Base-by-base conservation (phyloP, 176 grass and related monocot species). In the Paspalum vaginatum region DNA sequence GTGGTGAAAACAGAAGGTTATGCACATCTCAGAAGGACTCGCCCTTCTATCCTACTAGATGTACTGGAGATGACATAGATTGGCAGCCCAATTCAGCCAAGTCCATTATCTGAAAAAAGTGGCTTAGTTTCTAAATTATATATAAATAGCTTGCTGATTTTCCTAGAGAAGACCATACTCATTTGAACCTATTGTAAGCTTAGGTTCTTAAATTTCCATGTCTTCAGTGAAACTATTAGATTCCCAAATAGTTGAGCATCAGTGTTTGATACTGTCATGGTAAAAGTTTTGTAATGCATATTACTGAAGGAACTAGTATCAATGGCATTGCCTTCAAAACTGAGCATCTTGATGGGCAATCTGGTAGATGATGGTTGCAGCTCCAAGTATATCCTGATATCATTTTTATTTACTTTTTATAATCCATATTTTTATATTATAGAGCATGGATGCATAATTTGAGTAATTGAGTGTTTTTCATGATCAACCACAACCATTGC, bases 1-100 rank as follows among this genome's bases (percentile, higher is more conserved):
- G 18, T 69, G 66, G 66, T 69, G 43, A 12, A 24, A 47, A 69
- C 66, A 45, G 11, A 69, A 12, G 66, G 66, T 69, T 69, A 69
- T 69, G 66, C 6, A 8, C 15, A 45, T 69, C 66, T 69, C 11
- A 69, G 47, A 69, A 46, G 66, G 15, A 69, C 42, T 15, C 15
- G 66, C 66, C 66, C 66, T 69, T 66, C 40, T 6, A 42, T 66
- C 40, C 18, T 43, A 2, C 39, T 66, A n/a, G 38, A 66, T 21
- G 64, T 44, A 12, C 10, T 21, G 9, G 42, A 46, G 42, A 68
- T 24, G 65, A 68, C n/a, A 45, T 46, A 46, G 11, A 8, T 40
- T 39, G 15, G 6, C 37, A 9, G 2, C 37, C 16, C 16, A 65
- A 17, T 4, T 32, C 13, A 63, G 14, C 13, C 8, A 63, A 15